Evolutionary conservation across 257 asterid species (phyloP), one percentile per base, ranked within the genome.

Genomic region (Primulina huaijiensis): DNA sequence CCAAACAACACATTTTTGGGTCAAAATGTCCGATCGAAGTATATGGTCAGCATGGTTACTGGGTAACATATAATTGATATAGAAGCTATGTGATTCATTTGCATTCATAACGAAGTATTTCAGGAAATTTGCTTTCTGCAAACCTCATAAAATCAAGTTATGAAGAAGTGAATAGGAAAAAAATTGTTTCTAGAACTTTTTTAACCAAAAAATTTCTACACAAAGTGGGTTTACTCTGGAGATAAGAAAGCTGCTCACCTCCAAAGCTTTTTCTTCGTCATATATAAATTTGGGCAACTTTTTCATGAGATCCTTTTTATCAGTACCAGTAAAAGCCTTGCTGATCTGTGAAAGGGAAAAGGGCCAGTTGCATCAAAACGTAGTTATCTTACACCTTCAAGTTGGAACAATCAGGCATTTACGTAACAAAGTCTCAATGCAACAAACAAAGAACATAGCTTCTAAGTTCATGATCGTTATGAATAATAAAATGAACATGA

Each of bases 251-350:
- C 4, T 69, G 55, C 80, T 65, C 75, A 87, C 96, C 96, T 88
- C 97, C 81, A 92, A 71, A 75, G 82, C 92, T 80, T 90, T 92
- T 65, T 88, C 97, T 83, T 92, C 97, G 12, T 90, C 96, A 23
- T 88, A 87, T 73, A 90, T 87, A 73, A 92, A 92, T 73, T 92
- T 92, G 52, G 98, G 98, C 79, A 92, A 84, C 34, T 92, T 92
- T 75, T 85, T 88, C 95, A 90, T 85, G 65, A 92, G 85, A 72
- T 90, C 97, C 85, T 90, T 90, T 64, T 78, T 92, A 77, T 92
- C 96, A 71, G 95, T 69, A 71, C 90, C 93, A 77, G 92, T 79
- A 56, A 90, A 72, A 53, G 88, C 89, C 79, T 81, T 87, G 92
- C 90, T 87, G 76, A 92, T 87, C 98, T 92, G 86, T 66, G 60